These are phyloP conservation scores for Spiromastix sp. DNA, from an alignment of 2,329 filamentous ascomycete species.

Conservation along the genomic window DNA sequence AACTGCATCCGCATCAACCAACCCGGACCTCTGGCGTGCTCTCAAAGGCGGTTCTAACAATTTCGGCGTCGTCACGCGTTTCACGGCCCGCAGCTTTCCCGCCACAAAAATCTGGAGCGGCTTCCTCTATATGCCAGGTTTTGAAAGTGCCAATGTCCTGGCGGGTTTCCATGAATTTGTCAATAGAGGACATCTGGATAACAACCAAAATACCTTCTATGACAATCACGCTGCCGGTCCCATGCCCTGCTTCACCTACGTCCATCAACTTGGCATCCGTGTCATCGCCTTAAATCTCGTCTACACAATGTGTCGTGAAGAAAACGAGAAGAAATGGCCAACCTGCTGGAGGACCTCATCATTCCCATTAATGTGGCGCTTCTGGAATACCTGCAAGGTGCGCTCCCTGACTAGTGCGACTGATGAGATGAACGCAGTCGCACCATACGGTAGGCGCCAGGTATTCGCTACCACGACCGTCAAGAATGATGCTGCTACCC, in stretches of 20 bases:
- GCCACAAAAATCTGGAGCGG: slow-evolving; percentile 16
- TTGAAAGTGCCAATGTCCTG: slow-evolving; percentile 15
- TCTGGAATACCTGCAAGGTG: slow-evolving; percentile 26
- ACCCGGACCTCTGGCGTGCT: slow-evolving; percentile 28
- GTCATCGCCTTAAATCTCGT: too few species aligned
- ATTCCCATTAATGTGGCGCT: slow-evolving; percentile 21
- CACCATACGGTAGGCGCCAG: slow-evolving; percentile 22
- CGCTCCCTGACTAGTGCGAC: slow-evolving; percentile 22
- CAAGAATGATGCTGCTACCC: slow-evolving; percentile 23
- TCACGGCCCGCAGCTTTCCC: slow-evolving; percentile 9
- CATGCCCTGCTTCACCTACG: slow-evolving; percentile 19
- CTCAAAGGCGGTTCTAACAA: slow-evolving; percentile 35
- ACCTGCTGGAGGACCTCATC: slow-evolving; percentile 20
- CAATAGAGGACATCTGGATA: slow-evolving; percentile 5
- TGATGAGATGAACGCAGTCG: slow-evolving; percentile 23
- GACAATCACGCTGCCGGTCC: slow-evolving; percentile 18
- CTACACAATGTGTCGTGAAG: too few species aligned
- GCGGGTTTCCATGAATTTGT: slow-evolving; percentile 16
- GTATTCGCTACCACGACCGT: slow-evolving; percentile 26
- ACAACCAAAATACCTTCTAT: slow-evolving; percentile 6
- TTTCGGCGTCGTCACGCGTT: slow-evolving; percentile 34
- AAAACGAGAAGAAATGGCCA: slow-evolving; percentile 20
- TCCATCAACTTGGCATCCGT: too few species aligned
- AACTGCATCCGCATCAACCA: slow-evolving; percentile 17
- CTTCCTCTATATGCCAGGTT: slow-evolving; percentile 20